A percentile compares a stretch with the other conserved stretches of the same genome.
Evolutionary conservation across 1,284 basidiomycete species (phyloP).

Genomic region (Trametes hirsuta): DNA sequence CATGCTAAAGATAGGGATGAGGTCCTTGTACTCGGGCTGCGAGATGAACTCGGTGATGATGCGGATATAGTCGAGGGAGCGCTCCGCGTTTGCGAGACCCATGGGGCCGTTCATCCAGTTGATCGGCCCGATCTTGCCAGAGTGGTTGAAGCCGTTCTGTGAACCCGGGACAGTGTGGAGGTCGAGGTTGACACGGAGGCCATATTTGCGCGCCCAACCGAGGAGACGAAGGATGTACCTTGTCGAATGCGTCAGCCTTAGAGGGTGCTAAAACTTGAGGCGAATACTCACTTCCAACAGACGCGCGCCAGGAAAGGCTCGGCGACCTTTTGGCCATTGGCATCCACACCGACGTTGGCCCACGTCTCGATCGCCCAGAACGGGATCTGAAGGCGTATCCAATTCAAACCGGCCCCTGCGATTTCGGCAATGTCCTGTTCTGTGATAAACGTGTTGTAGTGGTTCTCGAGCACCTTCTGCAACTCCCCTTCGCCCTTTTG

Average conservation of each 20-base stretch:
- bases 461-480: conserved; percentile 41
- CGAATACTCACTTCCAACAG: conserved; percentile 37
- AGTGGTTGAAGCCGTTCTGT: conserved; percentile 68
- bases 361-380: conserved; percentile 80
- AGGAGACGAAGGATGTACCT: conserved; percentile 78
- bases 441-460: conserved; percentile 60
- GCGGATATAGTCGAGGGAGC: conserved; percentile 60
- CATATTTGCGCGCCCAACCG: conserved; percentile 89
- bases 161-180: conserved; percentile 80
- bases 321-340: conserved; percentile 25
- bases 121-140: conserved; percentile 48
- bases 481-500: conserved; percentile 35
- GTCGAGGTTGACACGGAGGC: conserved; percentile 84
- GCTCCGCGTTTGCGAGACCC: conserved; percentile 66
- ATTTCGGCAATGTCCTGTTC: conserved; percentile 39
- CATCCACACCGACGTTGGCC: conserved; percentile 40
- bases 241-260: conserved; percentile 5
- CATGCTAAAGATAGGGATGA: conserved; percentile 52
- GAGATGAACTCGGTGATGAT: conserved; percentile 61
- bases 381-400: conserved; percentile 75
- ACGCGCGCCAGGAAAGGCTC: conserved; percentile 40
- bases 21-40: conserved; percentile 52
- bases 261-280: background rate
- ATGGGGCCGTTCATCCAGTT: conserved; percentile 67
- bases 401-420: conserved; percentile 69